Base-by-base conservation (phyloP, 441 rosid genomes). In the Populus hybrid region DNA sequence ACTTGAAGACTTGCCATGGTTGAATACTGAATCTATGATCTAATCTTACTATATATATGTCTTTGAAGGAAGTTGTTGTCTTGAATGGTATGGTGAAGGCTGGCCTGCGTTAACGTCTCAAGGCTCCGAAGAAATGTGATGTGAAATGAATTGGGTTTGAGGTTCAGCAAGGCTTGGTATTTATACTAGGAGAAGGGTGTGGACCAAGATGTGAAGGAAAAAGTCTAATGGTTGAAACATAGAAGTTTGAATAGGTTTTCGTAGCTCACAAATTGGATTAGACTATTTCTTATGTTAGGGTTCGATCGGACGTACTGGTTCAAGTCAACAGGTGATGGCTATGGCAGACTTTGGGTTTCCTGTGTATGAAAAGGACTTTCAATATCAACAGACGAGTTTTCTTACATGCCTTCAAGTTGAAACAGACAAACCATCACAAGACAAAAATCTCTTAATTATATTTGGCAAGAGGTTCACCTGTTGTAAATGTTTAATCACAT, bases 1-100 rank as follows among this genome's bases (percentile, higher is more conserved):
- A 82, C 74, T 76, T 59, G 74, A 70, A 79, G 36, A 20, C 80
- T 73, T 45, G 84, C 84, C 86, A 82, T 86, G 69, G 42, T 18
- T 50, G 53, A 24, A 24, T 24, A 24, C 26, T 24, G 26, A 3
- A 10, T 24, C 7, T 61, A 16, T 24, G 26, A 24, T 5, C 24
- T 6, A 6, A 16, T 36, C 2, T 18, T 21, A 18, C 42, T 38
- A 38, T 38, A 38, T 33, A 33, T 33, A 40, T 50, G n/a, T 50
- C 59, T 50, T 50, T 50, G 59, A 10, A 63, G 14, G 7, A 67
- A 67, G 36, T 14, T 28, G 70, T 63, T 21, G 8, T 18, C 26
- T 72, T 45, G 24, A 29, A 40, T 31, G 31, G 18, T 3, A 9
- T 56, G 9, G 10, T 38, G 2, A 7, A 9, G 61, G 21, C 18